Base-by-base conservation (phyloP, 345 rosid genomes). In the Sisymbrium altissimum region DNA sequence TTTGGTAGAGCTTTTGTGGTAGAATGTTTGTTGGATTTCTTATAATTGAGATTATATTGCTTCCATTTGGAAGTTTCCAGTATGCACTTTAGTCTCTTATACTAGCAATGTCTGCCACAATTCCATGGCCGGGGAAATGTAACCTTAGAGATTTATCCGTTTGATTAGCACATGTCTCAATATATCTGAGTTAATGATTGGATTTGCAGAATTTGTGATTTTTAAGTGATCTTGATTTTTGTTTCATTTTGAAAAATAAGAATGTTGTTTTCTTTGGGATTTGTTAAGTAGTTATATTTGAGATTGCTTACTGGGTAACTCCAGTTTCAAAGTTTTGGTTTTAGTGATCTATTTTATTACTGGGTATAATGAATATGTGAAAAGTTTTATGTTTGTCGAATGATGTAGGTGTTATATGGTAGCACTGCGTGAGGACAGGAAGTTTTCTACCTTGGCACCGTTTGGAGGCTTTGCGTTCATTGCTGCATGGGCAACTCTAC, bases 401-500 rank as follows among this genome's bases (percentile, higher is more conserved):
- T 61, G 40, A 0, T 59, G 82, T 53, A 95, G 99, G 88, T 95
- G 97, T 72, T 95, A 90, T 72, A 80, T 91, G 15, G 97, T 84
- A 9, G 97, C 97, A 27, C 73, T 85, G 48, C 85, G 84, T 6
- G 99, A 95, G 83, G 93, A 95, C 83, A 81, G 92, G 68, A 84
- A 85, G 71, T 95, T 81, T 79, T 81, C 97, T n/a, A 79, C 69
- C 14, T 59, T 90, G 60, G 97, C 97, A 70, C 97, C 99, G 30
- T 82, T 89, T 65, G 97, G 99, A 25, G 97, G 97, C 40, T 85
- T 92, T 68, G 96, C 96, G 9, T 89, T 94, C 64, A 71, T 91
- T 13, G 95, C 84, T 46, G 97, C 88, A 48, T 94, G 98, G 97
- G 93, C 83, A 29, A 87, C 89, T 88, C 77, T 94, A 82, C 81